These are phyloP conservation scores for Exophiala aquamarina DNA, from an alignment of 2,329 filamentous ascomycete species.

Conservation along the genomic window DNA sequence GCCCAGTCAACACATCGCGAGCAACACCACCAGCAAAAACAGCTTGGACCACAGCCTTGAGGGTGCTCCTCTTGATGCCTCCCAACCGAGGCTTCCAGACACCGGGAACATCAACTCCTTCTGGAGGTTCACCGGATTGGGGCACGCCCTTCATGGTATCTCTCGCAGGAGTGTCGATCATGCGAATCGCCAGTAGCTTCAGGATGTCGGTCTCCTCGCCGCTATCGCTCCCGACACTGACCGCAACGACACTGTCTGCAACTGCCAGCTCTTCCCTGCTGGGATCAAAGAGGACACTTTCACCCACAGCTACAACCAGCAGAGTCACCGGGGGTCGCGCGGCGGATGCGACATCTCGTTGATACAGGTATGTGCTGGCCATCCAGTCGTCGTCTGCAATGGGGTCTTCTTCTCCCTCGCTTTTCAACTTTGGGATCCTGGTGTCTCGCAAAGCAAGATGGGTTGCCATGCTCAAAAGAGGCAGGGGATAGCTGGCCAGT, in stretches of 20 bases:
- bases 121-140: conserved; percentile 43
- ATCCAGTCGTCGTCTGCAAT: conserved; percentile 99
- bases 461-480: conserved; percentile 86
- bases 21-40: conserved; percentile 77
- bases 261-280: conserved; percentile 88
- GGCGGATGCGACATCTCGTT: conserved; percentile 39
- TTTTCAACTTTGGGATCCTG: conserved; percentile 78
- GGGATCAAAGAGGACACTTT: conserved; percentile 93
- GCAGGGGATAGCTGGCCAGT: conserved; percentile 70
- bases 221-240: conserved; percentile 66
- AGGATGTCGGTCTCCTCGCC: conserved; percentile 41
- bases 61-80: conserved; percentile 72
- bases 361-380: conserved; percentile 74
- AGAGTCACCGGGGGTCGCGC: conserved; percentile 75
- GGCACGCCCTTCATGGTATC: conserved; percentile 70
- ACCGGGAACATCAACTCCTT: conserved; percentile 60
- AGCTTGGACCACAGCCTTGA: conserved; percentile 73
- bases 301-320: conserved; percentile 80
- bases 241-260: conserved; percentile 82
- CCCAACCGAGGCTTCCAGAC: conserved; percentile 87
- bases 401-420: conserved; percentile 90
- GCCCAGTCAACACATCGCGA: conserved; percentile 78
- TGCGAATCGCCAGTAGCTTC: conserved; percentile 67
- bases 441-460: conserved; percentile 91
- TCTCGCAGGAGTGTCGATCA: conserved; percentile 72